Evolutionary conservation across 345 rosid species (phyloP), one percentile per base, ranked within the genome.

Genomic region (Kernera saxatilis): DNA sequence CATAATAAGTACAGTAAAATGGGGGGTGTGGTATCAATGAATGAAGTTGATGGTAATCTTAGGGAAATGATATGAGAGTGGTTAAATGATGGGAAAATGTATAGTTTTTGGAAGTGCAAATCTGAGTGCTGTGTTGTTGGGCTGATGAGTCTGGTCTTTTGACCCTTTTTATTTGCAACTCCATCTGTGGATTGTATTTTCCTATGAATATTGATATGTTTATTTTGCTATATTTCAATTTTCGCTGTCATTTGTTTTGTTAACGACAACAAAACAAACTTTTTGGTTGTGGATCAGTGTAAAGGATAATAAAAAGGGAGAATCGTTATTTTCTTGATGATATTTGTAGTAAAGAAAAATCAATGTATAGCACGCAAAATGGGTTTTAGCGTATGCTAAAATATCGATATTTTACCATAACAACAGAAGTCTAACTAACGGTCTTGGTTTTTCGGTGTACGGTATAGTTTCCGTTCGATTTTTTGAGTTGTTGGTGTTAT

Each of bases 1-100:
- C 73, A 43, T 74, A 74, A 60, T 74, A 52, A 74, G 39, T 60
- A 59, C 43, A 74, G 56, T 57, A 48, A 57, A 1, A 1, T 26
- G 61, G 67, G 60, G 25, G 60, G 8, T 56, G 26, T 58, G 13
- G 51, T 32, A 49, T 50, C 40, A 67, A n/a, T n/a, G n/a, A 35
- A 13, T 22, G 23, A 66, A 39, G 15, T 27, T 66, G 44, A 57
- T 48, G 35, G 41, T 72, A 25, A 41, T 35, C 23, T 45, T 32
- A 23, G 37, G 18, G 3, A 54, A 54, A 55, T 64, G 49, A 48
- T 66, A 21, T 56, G 60, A 0, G 32, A 73, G 15, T 73, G 32
- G 36, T 17, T 17, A 44, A 43, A 43, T 14, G 23, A n/a, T 49
- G 46, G 15, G 25, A 41, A 32, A 49, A 39, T 68, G 64, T 60